Evolutionary conservation across 2,329 filamentous ascomycete species (phyloP).

Genomic region (Trichoderma hamatum): DNA sequence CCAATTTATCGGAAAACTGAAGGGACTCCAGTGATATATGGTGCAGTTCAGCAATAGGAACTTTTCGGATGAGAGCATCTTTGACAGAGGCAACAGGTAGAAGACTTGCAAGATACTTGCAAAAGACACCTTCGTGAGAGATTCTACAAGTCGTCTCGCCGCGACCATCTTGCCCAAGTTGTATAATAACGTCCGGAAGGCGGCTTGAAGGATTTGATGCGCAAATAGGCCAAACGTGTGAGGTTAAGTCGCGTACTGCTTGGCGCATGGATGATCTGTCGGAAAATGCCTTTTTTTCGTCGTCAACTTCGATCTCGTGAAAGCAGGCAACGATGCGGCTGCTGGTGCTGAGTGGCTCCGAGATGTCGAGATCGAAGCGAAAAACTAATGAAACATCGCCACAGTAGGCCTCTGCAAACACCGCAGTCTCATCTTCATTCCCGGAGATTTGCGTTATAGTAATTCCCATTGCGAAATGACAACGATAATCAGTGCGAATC

Average conservation of each 20-base stretch:
- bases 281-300: neutral
- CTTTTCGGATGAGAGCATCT: neutral
- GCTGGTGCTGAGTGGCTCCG: neutral
- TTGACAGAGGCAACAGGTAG: neutral
- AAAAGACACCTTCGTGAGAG: neutral
- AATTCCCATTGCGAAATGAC: neutral
- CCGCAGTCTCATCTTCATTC: neutral
- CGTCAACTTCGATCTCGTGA: neutral
- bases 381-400: neutral
- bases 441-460: neutral
- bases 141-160: neutral
- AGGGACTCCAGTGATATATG: neutral
- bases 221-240: neutral
- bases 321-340: neutral
- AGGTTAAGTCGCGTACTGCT: neutral
- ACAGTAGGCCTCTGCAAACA: neutral
- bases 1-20: neutral
- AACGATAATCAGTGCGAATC: neutral
- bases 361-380: neutral
- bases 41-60: neutral
- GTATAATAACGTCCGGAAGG: neutral
- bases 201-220: neutral
- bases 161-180: neutral
- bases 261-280: neutral
- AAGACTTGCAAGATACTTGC: neutral